Evolutionary conservation across 2,329 filamentous ascomycete genomes (phyloP).

Genomic region (Paraconiothyrium sp.): DNA sequence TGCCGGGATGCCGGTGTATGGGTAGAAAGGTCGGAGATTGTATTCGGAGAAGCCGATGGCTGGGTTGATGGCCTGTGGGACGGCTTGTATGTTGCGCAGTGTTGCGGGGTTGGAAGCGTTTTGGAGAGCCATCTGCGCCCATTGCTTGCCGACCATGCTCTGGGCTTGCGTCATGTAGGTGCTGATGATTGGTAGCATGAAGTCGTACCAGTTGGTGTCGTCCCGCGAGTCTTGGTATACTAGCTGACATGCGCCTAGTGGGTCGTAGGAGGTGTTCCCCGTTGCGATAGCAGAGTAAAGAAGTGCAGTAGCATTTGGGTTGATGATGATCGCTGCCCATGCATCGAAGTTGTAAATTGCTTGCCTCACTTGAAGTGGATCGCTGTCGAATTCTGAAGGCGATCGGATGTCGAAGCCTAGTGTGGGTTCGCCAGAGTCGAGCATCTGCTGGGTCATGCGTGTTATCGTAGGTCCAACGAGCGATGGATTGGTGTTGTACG

Average conservation of each 20-base stretch:
- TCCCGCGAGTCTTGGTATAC: constrained; percentile 67
- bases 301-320: constrained; percentile 68
- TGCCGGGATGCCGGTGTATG: constrained; percentile 64
- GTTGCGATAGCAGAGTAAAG: constrained; percentile 64
- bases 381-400: constrained; percentile 63
- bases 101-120: constrained; percentile 53
- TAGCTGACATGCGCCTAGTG: constrained; percentile 66
- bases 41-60: constrained; percentile 65
- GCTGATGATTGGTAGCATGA: constrained; percentile 63
- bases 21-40: constrained; percentile 69
- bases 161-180: constrained; percentile 59
- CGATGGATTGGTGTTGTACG: constrained; percentile 60
- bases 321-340: constrained; percentile 70
- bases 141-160: constrained; percentile 59
- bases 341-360: constrained; percentile 67
- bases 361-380: constrained; percentile 65
- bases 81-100: constrained; percentile 55
- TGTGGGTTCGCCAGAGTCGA: constrained; percentile 49
- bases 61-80: constrained; percentile 65
- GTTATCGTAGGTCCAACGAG: constrained; percentile 67
- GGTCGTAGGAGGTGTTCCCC: constrained; percentile 69
- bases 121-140: constrained; percentile 54
- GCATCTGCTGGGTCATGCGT: constrained; percentile 56
- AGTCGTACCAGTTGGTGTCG: constrained; percentile 62
- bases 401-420: constrained; percentile 62